A percentile compares a stretch with the other conserved stretches of the same genome.
These are phyloP conservation scores for Eimeria acervulina DNA, from an alignment of 169 alveolate genomes.

Conservation along the genomic window DNA sequence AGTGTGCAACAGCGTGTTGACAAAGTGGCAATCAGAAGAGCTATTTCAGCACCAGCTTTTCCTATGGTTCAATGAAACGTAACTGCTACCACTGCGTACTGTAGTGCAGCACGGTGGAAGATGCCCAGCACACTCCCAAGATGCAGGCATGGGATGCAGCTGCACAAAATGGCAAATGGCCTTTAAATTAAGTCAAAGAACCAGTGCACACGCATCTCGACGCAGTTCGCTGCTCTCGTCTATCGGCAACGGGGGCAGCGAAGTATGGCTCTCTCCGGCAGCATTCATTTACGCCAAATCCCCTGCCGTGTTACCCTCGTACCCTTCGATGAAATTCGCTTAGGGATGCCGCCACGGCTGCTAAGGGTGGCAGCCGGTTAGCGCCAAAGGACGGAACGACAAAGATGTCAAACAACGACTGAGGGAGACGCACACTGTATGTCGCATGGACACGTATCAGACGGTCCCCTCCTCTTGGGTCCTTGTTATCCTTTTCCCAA, in stretches of 20 bases:
- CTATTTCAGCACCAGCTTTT: too few species aligned
- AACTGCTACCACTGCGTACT: not conserved
- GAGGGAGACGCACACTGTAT: conserved; percentile 13
- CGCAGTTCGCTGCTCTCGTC: not conserved
- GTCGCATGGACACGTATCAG: not conserved
- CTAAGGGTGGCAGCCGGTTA: not conserved
- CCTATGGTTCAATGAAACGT: too few species aligned
- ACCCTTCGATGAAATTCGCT: not conserved
- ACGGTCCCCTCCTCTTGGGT: not conserved
- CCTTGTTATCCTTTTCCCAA: not conserved
- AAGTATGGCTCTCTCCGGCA: not conserved
- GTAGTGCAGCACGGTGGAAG: not conserved
- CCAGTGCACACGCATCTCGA: conserved; percentile 10
- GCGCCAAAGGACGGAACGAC: not conserved
- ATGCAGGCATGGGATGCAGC: not conserved
- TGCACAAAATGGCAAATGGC: not conserved
- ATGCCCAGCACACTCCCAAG: not conserved
- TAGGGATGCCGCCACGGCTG: not conserved
- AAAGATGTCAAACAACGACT: not conserved
- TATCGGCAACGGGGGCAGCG: not conserved
- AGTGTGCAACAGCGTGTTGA: too few species aligned
- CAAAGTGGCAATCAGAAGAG: too few species aligned
- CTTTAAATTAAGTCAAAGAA: conserved; percentile 5
- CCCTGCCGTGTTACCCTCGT: not conserved
- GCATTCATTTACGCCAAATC: not conserved